phyloP scores from a whole-genome alignment of 2,329 filamentous ascomycete genomes.

The Fusarium torreyae region DNA sequence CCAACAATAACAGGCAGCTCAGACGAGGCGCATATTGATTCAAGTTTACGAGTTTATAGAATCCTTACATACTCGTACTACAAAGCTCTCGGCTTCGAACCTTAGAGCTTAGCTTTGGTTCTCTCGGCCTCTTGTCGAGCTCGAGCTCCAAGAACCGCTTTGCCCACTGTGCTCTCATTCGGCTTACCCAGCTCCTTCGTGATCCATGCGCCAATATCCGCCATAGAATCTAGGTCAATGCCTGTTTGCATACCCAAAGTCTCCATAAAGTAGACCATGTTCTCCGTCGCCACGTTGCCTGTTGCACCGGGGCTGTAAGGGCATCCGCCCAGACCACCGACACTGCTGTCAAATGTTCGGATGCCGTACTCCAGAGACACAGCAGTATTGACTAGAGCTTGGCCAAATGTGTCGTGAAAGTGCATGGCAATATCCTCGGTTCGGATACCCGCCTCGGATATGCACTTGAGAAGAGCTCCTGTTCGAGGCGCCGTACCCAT shows the following conservation, averaged over 20 bases:
- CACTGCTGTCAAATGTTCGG: conserved; percentile 83
- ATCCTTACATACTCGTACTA: not conserved
- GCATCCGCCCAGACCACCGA: conserved; percentile 86
- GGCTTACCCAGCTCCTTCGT: conserved; percentile 72
- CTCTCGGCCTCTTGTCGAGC: conserved; percentile 48
- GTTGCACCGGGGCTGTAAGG: conserved; percentile 89
- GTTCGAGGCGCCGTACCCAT: conserved; percentile 87
- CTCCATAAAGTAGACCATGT: conserved; percentile 84
- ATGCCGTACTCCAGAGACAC: conserved; percentile 84
- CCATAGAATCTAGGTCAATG: conserved; percentile 76
- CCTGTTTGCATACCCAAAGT: conserved; percentile 82
- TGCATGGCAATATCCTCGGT: conserved; percentile 83
- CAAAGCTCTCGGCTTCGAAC: not conserved
- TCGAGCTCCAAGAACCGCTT: conserved; percentile 71
- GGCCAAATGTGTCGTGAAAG: conserved; percentile 91
- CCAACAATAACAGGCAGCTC: not conserved
- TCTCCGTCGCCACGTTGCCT: conserved; percentile 88
- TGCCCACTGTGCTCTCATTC: conserved; percentile 78
- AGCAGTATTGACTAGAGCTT: conserved; percentile 86
- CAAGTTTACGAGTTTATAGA: not conserved
- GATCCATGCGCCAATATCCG: conserved; percentile 81
- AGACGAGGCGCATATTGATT: not conserved
- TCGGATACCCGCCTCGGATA: conserved; percentile 77
- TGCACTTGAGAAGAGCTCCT: conserved; percentile 73
- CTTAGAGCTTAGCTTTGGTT: conserved; percentile 34